Evolutionary conservation across 1,284 basidiomycete species (phyloP), one percentile per base, ranked within the genome.

Genomic region (Malassezia nana): DNA sequence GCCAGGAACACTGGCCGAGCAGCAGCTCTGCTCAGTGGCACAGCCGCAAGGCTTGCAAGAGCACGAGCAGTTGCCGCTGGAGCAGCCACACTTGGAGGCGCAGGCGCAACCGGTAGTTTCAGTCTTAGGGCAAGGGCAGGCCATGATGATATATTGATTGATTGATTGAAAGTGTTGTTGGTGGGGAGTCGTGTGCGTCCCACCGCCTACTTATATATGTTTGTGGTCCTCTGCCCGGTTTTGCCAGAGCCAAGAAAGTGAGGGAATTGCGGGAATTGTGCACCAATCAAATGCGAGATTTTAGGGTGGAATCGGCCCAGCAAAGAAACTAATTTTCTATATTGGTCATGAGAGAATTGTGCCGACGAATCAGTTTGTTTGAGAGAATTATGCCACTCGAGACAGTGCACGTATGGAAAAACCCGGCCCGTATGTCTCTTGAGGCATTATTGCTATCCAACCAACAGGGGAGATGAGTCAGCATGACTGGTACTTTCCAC

Each of bases 41-140:
- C 52, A 49, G 30, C 26, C 26, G 46, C 46, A 48, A n/a, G 46
- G 33, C 16, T 29, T 24, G 30, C 31, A 31, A 22, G 32, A 22
- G 47, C 52, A 55, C 13, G 46, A 26, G 30, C 46, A 42, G n/a
- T 33, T 49, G 18, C 25, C 50, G 7, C 24, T 33, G 3, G 28
- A 45, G 43, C 43, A 45, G 43, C 43, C 43, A 16, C 43, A 45
- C 28, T 45, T 45, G 6, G 26, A 18, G 32, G 31, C 24, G 24
- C 45, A 47, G 7, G 12, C 16, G 31, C 45, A 47, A 8, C 18
- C n/a, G 28, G 16, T 45, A n/a, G 28, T 28, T 13, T 29, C 26
- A 31, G 29, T 25, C 43, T 45, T 45, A 31, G 43, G 43, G 43
- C 43, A 45, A 45, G 43, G 43, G 43, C 43, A 45, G 22, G 29